Evolutionary conservation across 139 green algal genomes (phyloP).

Genomic region (Monoraphidium neglectum): DNA sequence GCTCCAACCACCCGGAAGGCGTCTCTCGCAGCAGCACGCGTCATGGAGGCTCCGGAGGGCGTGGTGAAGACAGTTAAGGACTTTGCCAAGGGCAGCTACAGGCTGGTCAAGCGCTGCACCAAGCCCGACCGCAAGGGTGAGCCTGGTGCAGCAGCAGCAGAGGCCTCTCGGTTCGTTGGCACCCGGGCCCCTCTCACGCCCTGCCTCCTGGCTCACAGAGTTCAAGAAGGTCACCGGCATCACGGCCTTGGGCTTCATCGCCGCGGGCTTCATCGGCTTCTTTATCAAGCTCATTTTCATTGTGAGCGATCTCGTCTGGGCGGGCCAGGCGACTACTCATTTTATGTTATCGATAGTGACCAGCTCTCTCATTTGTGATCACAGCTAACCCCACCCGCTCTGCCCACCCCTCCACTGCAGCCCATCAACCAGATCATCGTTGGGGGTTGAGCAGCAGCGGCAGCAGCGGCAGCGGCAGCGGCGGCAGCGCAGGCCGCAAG

Average conservation of each 20-base stretch:
- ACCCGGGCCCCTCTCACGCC: background rate
- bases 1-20: too few relatives aligned
- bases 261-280: conserved; percentile 98
- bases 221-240: conserved; percentile 84
- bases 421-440: conserved; percentile 91
- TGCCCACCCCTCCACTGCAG: conserved; percentile 40
- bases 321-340: too few relatives aligned
- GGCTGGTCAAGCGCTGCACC: conserved; percentile 92
- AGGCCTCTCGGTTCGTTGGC: background rate
- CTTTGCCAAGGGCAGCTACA: conserved; percentile 89
- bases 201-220: conserved; percentile 60
- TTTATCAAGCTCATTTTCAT: conserved; percentile 98
- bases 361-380: background rate
- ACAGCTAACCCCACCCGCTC: background rate
- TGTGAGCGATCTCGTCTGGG: too few relatives aligned
- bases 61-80: conserved; percentile 78
- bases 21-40: background rate
- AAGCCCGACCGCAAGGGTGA: conserved; percentile 93
- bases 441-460: conserved; percentile 63
- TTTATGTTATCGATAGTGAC: background rate
- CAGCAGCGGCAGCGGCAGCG: too few relatives aligned
- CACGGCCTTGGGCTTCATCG: conserved; percentile 89
- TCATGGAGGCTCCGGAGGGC: conserved; percentile 65
- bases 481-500: too few relatives aligned
- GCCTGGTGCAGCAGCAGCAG: background rate